These are phyloP conservation scores for Ambrosiella beaveri DNA, from an alignment of 2,329 filamentous ascomycete genomes.

Conservation along the genomic window DNA sequence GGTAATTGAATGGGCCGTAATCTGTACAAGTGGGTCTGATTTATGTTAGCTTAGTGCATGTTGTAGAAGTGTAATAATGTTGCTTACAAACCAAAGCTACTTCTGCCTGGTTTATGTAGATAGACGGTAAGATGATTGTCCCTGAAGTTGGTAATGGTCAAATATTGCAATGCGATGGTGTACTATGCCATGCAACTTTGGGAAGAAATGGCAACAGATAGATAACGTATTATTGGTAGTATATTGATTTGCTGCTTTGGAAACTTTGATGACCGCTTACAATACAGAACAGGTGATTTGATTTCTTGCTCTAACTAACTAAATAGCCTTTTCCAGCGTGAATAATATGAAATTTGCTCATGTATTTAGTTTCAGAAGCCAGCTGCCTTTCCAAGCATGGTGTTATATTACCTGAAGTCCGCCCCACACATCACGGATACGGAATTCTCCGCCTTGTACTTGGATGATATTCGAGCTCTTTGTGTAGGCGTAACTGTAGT, in stretches of 20 bases:
- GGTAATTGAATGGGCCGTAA: not conserved
- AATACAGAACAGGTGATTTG: too few relatives aligned
- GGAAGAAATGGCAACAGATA: too few relatives aligned
- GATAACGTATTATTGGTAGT: too few relatives aligned
- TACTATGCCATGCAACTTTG: too few relatives aligned
- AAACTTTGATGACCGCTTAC: too few relatives aligned
- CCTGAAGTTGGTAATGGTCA: too few relatives aligned
- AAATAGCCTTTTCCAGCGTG: not conserved
- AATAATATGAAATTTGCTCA: not conserved
- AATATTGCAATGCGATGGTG: too few relatives aligned
- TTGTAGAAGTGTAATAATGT: not conserved
- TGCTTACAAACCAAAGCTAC: not conserved
- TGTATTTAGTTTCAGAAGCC: not conserved
- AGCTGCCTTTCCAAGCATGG: not conserved
- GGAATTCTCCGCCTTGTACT: not conserved
- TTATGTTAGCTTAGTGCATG: not conserved
- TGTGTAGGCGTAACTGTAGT: not conserved
- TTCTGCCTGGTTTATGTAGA: not conserved
- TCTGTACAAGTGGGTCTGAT: too few relatives aligned
- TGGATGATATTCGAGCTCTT: not conserved
- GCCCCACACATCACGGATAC: not conserved
- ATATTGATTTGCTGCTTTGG: too few relatives aligned
- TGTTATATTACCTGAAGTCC: not conserved
- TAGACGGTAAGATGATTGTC: too few relatives aligned
- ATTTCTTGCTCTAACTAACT: too few relatives aligned